These are phyloP conservation scores for Emiliania huxleyi DNA, from an alignment of 78 protist species.

Conservation along the genomic window DNA sequence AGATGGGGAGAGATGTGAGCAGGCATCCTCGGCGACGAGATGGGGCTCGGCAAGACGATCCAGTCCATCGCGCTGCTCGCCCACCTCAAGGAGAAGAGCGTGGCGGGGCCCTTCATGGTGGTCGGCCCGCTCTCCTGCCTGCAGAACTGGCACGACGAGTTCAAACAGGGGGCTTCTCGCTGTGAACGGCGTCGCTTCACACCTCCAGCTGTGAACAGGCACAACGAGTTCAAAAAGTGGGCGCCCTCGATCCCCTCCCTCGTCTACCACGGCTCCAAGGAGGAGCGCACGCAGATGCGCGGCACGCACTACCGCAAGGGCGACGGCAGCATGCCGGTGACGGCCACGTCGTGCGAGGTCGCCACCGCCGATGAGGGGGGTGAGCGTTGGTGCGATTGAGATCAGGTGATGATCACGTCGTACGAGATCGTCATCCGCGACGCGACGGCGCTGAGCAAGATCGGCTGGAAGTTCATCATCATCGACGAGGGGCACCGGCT, in stretches of 20 bases:
- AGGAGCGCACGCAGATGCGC: constrained; percentile 46
- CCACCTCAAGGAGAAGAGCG: background rate
- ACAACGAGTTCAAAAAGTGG: constrained; percentile 84
- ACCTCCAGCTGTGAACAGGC: too few species aligned
- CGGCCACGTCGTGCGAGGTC: too few species aligned
- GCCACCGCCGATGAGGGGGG: too few species aligned
- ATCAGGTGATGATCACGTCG: constrained; percentile 84
- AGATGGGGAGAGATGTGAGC: too few species aligned
- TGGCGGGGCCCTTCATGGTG: constrained; percentile 88
- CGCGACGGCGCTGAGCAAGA: background rate
- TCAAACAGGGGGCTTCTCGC: too few species aligned
- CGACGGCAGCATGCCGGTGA: too few species aligned
- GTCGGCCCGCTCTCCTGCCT: constrained; percentile 96
- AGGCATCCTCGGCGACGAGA: background rate
- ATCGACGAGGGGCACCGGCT: constrained; percentile 91
- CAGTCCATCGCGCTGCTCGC: constrained; percentile 84
- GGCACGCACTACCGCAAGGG: background rate
- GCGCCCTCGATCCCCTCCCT: constrained; percentile 66
- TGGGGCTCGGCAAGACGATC: constrained; percentile 87
- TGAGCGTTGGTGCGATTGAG: too few species aligned
- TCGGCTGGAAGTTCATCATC: constrained; percentile 61
- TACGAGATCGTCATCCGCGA: constrained; percentile 77
- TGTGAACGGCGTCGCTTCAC: too few species aligned
- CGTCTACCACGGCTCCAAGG: constrained; percentile 74
- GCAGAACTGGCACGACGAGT: constrained; percentile 90